Percentiles rank a stretch among this genome's conserved stretches.
Conservation (phyloP, 495 filamentous ascomycete genomes). For the Haplographium delicatum region DNA sequence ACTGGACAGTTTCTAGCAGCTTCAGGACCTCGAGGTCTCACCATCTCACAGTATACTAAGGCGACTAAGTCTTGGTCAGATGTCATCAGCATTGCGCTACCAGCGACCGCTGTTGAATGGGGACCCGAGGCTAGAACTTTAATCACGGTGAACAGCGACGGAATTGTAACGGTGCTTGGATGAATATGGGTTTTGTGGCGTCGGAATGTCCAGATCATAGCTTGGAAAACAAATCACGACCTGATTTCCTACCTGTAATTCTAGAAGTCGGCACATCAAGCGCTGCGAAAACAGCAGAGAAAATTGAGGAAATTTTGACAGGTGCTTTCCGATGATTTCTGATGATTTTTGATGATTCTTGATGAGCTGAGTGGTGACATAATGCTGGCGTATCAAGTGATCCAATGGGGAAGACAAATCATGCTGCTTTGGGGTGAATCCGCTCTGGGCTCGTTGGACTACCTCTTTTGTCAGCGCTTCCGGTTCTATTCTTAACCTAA, state of each 20-base stretch:
- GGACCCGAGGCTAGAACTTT: conserved; percentile 68
- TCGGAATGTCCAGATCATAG: conserved; percentile 15
- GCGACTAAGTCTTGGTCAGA: conserved; percentile 82
- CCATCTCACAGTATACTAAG: conserved; percentile 85
- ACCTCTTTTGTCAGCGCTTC: too few species aligned
- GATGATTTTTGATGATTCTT: too few species aligned
- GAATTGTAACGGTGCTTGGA: conserved; percentile 45
- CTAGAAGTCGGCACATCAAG: too few species aligned
- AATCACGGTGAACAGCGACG: conserved; percentile 66
- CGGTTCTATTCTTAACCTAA: too few species aligned
- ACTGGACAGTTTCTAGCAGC: conserved; percentile 88
- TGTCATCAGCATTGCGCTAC: conserved; percentile 67
- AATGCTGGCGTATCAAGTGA: too few species aligned
- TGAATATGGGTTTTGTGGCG: conserved; percentile 18
- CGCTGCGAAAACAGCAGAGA: too few species aligned
- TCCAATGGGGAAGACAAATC: too few species aligned
- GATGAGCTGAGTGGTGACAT: too few species aligned
- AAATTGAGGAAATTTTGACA: background rate
- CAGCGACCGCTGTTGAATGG: conserved; percentile 71
- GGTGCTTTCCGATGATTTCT: too few species aligned
- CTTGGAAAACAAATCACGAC: conserved; percentile 19
- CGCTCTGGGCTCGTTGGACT: too few species aligned
- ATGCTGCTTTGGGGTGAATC: too few species aligned
- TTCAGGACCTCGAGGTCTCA: conserved; percentile 72
- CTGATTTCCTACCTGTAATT: conserved; percentile 24